Percentiles rank a stretch among this genome's conserved stretches.
phyloP scores from a whole-genome alignment of 768 basidiomycete species.

The Suillus americanus region DNA sequence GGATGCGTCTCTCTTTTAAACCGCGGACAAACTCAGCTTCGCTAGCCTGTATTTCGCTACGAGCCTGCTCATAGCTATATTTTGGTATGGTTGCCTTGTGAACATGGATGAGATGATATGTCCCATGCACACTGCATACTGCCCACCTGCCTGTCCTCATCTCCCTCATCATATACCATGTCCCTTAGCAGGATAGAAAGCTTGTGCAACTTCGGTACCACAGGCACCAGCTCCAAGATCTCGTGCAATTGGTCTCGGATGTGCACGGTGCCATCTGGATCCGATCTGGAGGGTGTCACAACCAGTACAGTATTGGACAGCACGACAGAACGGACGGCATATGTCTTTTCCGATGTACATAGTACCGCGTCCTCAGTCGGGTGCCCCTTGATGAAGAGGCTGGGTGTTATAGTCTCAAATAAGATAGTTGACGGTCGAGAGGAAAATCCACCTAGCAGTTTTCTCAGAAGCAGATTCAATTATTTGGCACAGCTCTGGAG shows the following conservation, averaged over 20 bases:
- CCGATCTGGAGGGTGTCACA: slow-evolving; percentile 47
- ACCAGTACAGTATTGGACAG: slow-evolving; percentile 88
- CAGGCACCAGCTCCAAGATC: slow-evolving; percentile 76
- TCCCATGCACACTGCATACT: not conserved
- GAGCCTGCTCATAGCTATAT: slow-evolving; percentile 55
- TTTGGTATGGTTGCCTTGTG: slow-evolving; percentile 42
- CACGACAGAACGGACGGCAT: slow-evolving; percentile 77
- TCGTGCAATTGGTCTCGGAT: slow-evolving; percentile 83
- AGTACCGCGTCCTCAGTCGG: slow-evolving; percentile 85
- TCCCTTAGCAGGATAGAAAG: slow-evolving; percentile 61
- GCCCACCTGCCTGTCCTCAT: slow-evolving; percentile 41
- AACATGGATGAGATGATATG: not conserved
- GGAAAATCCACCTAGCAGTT: not conserved
- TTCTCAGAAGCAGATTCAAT: slow-evolving; percentile 51
- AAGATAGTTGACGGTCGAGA: not conserved
- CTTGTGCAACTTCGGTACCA: slow-evolving; percentile 76
- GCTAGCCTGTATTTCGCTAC: slow-evolving; percentile 74
- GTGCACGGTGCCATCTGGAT: slow-evolving; percentile 46
- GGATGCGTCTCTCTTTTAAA: slow-evolving; percentile 66
- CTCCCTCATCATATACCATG: slow-evolving; percentile 66
- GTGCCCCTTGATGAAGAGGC: slow-evolving; percentile 80
- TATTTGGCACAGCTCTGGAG: slow-evolving; percentile 62
- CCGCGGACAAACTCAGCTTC: slow-evolving; percentile 69
- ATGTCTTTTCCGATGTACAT: slow-evolving; percentile 82
- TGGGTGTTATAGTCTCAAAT: slow-evolving; percentile 23